A percentile compares a stretch with the other conserved stretches of the same genome.
Conservation (phyloP, 2,329 filamentous ascomycete genomes). For the Biscogniauxia mediterranea region DNA sequence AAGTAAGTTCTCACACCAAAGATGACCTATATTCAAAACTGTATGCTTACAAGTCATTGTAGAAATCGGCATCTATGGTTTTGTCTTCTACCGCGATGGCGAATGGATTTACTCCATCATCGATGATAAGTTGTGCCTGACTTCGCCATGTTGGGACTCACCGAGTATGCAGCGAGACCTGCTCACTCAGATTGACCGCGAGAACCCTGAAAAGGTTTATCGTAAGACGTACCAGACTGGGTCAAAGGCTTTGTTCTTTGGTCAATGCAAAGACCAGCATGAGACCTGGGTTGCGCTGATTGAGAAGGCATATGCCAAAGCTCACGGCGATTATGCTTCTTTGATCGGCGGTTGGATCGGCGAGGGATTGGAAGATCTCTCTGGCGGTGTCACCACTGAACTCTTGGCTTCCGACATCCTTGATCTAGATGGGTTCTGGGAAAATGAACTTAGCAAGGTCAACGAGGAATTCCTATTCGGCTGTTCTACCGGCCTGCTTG, state of each 20-base stretch:
- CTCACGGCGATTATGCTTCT: slow-evolving; percentile 73
- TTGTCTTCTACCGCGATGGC: slow-evolving; percentile 84
- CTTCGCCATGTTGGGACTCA: slow-evolving; percentile 78
- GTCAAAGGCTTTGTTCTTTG: slow-evolving; percentile 75
- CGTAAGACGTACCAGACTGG: slow-evolving; percentile 70
- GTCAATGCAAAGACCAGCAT: slow-evolving; percentile 70
- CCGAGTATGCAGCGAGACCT: slow-evolving; percentile 71
- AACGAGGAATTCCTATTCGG: slow-evolving; percentile 79
- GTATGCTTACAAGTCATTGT: slow-evolving; percentile 42
- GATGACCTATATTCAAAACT: not conserved
- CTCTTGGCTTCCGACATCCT: slow-evolving; percentile 69
- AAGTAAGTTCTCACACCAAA: slow-evolving; percentile 35
- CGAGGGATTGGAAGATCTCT: slow-evolving; percentile 58
- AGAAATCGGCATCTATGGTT: slow-evolving; percentile 81
- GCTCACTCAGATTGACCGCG: slow-evolving; percentile 72
- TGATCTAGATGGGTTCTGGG: slow-evolving; percentile 81
- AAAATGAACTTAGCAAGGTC: slow-evolving; percentile 73
- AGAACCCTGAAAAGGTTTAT: slow-evolving; percentile 70
- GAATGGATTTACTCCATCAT: slow-evolving; percentile 92
- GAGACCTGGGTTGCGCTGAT: slow-evolving; percentile 81
- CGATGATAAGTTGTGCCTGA: slow-evolving; percentile 86
- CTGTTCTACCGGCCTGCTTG: slow-evolving; percentile 64
- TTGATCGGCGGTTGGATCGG: slow-evolving; percentile 71
- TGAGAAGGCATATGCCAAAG: slow-evolving; percentile 83
- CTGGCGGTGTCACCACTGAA: slow-evolving; percentile 68